Base-by-base conservation (phyloP, 2,329 filamentous ascomycete genomes). In the Sporothrix brasiliensis region DNA sequence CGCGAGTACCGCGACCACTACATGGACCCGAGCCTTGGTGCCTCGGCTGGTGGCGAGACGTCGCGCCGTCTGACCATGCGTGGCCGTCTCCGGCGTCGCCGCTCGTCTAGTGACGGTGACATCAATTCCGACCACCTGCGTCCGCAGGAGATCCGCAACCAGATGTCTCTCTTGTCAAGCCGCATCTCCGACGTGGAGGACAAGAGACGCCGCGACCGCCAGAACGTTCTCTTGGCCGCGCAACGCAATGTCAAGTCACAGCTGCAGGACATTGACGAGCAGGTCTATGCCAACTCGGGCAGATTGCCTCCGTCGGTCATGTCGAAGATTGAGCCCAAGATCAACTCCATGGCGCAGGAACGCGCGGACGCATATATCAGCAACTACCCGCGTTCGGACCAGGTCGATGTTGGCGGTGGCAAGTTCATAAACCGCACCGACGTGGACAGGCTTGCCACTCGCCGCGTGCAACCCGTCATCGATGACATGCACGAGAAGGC, bases 401-500 rank as follows among this genome's bases (percentile, higher is more conserved):
- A 86, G 74, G 77, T 90, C 41, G 82, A 95, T 73, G 88, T 97
- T 69, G 94, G 94, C 4, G 90, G 91, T 58, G 92, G 93, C 9
- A 92, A 87, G 76, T 93, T 89, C 76, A 89, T 97, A 83, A 88
- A 93, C 50, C 88, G 91, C 75, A 84, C 88, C 5, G 91, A 93
- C 63, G 88, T 97, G 19, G 89, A 97, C 73, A 88, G 88, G 6
- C 91, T 97, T 74, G 94, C 94, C 2, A 86, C 88, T 14, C 88
- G 86, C 60, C 88, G 90, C 74, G 86, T 97, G 19, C 92, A 94
- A 78, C 94, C 94, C 4, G 88, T 95, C 0, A 79, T 97, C 6
- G 90, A 97, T 74, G 92, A 96, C 74, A 95, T 97, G 73, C 89
- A 90, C 68, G 89, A 92, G 67, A 92, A 89, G 77, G 92, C 92